phyloP scores from a whole-genome alignment of 2,329 filamentous ascomycete genomes.

The Lecanicillium sp. region DNA sequence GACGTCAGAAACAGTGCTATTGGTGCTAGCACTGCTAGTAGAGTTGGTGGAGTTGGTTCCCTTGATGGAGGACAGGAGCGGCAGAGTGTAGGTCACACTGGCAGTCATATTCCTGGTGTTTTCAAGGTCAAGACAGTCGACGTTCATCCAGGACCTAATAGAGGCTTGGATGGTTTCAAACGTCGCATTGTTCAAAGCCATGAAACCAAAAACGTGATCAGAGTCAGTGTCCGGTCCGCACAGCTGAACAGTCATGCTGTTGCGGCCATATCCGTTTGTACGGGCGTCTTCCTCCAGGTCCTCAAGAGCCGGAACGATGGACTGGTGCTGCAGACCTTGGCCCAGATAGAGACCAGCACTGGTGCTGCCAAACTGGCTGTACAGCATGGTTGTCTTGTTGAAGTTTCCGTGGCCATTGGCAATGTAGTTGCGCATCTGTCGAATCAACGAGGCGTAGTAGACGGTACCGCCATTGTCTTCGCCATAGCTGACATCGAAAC shows the following conservation, averaged over 20 bases:
- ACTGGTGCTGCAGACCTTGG: not conserved
- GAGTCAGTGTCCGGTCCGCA: slow-evolving; percentile 1
- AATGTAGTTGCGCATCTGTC: not conserved
- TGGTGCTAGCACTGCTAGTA: not conserved
- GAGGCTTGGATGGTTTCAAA: slow-evolving; percentile 1
- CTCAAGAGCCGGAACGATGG: slow-evolving; percentile 13
- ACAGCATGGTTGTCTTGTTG: slow-evolving; percentile 2
- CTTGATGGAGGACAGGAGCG: not conserved
- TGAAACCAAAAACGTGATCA: slow-evolving; percentile 5
- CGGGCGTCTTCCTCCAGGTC: slow-evolving; percentile 10
- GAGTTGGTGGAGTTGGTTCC: slow-evolving; percentile 3
- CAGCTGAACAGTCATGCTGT: not conserved
- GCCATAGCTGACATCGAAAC: not conserved
- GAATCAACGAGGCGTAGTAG: not conserved
- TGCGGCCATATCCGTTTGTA: slow-evolving; percentile 4
- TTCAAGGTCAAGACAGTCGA: slow-evolving; percentile 1
- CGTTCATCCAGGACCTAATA: slow-evolving; percentile 1
- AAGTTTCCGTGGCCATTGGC: not conserved
- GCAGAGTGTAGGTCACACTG: not conserved
- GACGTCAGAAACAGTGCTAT: not conserved
- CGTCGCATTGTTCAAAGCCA: slow-evolving; percentile 2
- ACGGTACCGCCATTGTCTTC: slow-evolving; percentile 1
- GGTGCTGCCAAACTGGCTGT: slow-evolving; percentile 1
- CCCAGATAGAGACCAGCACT: slow-evolving; percentile 1
- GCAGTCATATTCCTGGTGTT: slow-evolving; percentile 1